Evolutionary conservation across 148 eudicot species (phyloP), one percentile per base, ranked within the genome.

Genomic region (Nepenthes gracilis): DNA sequence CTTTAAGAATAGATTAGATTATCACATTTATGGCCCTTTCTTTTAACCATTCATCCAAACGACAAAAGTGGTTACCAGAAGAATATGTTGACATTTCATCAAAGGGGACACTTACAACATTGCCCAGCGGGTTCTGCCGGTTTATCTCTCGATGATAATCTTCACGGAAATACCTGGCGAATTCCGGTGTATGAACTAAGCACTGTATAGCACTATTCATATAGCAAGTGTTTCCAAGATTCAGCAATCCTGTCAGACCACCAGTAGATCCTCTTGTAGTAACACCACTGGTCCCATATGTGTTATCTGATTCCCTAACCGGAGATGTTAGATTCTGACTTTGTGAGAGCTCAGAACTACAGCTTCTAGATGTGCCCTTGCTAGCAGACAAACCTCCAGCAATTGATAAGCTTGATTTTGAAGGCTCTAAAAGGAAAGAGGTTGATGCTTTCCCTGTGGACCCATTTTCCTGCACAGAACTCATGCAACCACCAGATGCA

Each of bases 131-230:
- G 54, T 93, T 93, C 71, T 84, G 83, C 79, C 83, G 66, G 67
- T 93, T 93, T 72, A 93, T 93, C 69, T 93, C 95, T 59, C 81
- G 77, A 67, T 75, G 86, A 67, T 86, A 93, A 86, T 93, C 98
- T 67, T 80, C 95, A 33, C 72, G 86, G 60, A 93, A 93, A 78
- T 86, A 93, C 59, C 69, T 77, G 47, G 98, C 85, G 62, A 93
- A 86, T 73, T 93, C 96, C 12, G 95, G 98, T n/a, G 98, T 93
- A 70, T 93, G 98, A 58, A 93, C 96, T 36, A 93, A 96, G 71
- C 96, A 93, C 67, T 93, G 98, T 70, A 93, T 88, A 12, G 96
- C 96, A 72, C 96, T 85, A 76, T 93, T 93, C 98, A 93, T 93
- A 66, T 80, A 93, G 78, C 98, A 93, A 38, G 98, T 93, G 65